Evolutionary conservation across 2,329 filamentous ascomycete genomes (phyloP), one percentile per base, ranked within the genome.

Genomic region (Colletotrichum karsti): DNA sequence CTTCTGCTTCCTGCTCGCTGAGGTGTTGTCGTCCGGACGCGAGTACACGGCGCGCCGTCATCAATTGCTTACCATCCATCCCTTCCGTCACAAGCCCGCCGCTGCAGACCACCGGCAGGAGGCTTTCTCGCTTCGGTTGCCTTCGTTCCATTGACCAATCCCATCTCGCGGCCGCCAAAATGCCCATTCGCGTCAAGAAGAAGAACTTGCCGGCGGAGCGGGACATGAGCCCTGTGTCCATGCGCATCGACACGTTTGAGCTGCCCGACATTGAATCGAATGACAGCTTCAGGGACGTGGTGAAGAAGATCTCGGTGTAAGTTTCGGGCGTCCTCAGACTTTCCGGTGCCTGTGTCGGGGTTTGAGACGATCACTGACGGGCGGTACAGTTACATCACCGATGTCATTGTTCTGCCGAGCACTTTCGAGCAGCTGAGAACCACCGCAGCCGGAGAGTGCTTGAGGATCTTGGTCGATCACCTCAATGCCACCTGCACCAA

Each of bases 371-470:
- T 30, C 18, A 37, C 65, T 75, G 55, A 73, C 64, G 4, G n/a
- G 37, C n/a, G 15, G 28, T 50, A 12, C 50, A 92, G 90, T 59
- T 92, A 88, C 75, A 86, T 93, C 69, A 82, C 85, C 65, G 87
- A 90, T 65, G 87, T 87, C 22, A 84, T 94, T 62, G 84, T 86
- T 57, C 80, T 90, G 50, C 91, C 92, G 15, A 88, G 88, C 74
- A 91, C 88, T 13, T 94, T 93, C 79, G 92, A 94, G 74, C 91
- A 93, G 77, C 83, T 94, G 8, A 85, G 91, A 53, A 91, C 90
- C 6, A 91, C 89, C 1, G 84, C 88, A 6, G 88, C 89, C 26
- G 90, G 90, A 2, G 85, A 83, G 69, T 88, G 82, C 72, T 83
- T 88, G 74, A 87, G 82, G 28, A 75, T 78, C 22, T 80, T 95